phyloP scores from a whole-genome alignment of 345 rosid genomes.

The Syzygium grande region DNA sequence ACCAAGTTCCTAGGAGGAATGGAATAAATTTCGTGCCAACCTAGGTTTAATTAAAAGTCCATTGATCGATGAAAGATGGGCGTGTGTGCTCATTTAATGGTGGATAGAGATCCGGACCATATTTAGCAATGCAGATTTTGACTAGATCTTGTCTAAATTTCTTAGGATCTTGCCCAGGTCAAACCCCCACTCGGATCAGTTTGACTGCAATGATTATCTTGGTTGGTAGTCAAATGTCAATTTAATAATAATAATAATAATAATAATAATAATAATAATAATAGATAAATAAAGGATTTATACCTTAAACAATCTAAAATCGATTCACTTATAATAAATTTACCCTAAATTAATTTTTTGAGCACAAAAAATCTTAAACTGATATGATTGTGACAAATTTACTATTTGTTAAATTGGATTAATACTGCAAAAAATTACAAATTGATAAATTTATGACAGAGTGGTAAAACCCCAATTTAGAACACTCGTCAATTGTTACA shows the following conservation, averaged over 20 bases:
- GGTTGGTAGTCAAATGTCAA: neutral
- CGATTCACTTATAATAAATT: no score
- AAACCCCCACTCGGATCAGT: neutral
- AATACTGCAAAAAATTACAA: no score
- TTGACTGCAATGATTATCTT: neutral
- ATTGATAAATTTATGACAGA: no score
- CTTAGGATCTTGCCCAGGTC: neutral
- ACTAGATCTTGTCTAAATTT: neutral
- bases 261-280: neutral
- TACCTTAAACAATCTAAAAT: no score
- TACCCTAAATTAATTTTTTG: no score
- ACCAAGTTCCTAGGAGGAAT: neutral
- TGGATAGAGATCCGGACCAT: neutral
- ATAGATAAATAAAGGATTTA: neutral
- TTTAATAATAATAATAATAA: neutral
- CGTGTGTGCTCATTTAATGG: neutral
- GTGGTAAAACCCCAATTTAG: no score
- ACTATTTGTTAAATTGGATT: no score
- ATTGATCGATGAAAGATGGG: neutral
- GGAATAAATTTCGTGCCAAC: neutral
- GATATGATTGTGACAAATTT: no score
- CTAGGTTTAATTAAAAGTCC: neutral
- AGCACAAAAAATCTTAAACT: fast-evolving
- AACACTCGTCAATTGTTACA: no score
- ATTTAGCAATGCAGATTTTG: neutral